These are phyloP conservation scores for Tolypocladium capitatum DNA, from an alignment of 2,329 filamentous ascomycete species.

Conservation along the genomic window DNA sequence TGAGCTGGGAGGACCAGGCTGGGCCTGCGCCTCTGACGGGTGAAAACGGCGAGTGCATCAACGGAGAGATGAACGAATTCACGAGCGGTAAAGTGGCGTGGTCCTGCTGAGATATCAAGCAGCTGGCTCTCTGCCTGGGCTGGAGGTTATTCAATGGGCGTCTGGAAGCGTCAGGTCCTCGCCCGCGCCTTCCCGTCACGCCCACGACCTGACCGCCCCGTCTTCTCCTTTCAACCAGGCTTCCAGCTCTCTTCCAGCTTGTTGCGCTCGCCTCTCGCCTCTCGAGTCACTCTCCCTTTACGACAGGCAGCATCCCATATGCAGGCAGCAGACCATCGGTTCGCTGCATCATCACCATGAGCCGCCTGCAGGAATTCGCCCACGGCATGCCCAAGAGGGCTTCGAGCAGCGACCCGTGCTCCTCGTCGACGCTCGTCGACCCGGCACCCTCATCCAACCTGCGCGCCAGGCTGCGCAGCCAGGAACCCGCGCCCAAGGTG, in stretches of 20 bases:
- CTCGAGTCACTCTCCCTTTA: neutral
- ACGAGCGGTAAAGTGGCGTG: too few species aligned
- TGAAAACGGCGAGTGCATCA: neutral
- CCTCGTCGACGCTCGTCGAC: neutral
- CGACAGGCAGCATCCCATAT: neutral
- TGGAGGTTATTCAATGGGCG: neutral
- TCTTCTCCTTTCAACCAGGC: neutral
- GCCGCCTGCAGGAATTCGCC: neutral
- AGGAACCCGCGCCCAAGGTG: constrained; percentile 2
- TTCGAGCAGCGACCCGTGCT: neutral
- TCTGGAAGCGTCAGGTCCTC: neutral
- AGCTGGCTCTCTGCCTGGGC: too few species aligned
- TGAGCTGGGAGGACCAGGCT: constrained; percentile 55
- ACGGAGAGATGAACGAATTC: neutral
- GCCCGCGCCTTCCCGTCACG: neutral
- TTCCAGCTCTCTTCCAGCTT: neutral
- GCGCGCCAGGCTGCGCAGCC: constrained; percentile 15
- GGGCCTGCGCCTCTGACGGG: constrained; percentile 2
- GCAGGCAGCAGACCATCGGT: neutral
- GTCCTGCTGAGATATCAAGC: too few species aligned
- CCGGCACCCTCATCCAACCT: constrained; percentile 11
- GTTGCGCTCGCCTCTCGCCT: too few species aligned
- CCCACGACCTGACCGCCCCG: neutral
- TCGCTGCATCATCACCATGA: neutral
- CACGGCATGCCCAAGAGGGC: neutral